Conservation (phyloP, 805 yeast genomes). For the Lachancea sp. region DNA sequence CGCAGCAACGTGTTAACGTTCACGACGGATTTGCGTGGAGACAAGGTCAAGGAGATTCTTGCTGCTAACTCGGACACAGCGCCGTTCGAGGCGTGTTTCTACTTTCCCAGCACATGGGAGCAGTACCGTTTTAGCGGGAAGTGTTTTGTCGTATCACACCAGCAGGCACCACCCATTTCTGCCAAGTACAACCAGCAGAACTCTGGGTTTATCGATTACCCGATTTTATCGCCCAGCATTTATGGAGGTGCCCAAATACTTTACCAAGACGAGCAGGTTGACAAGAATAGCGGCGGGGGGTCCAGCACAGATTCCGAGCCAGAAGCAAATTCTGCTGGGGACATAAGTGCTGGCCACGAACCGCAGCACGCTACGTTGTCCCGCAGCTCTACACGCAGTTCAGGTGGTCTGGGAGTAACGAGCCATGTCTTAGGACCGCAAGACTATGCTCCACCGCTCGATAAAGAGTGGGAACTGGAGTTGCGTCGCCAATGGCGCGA, state of each 20-base stretch:
- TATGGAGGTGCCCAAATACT: conserved; percentile 18
- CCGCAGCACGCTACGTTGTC: conserved; percentile 3
- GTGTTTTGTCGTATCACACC: conserved; percentile 41
- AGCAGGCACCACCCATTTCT: conserved; percentile 9
- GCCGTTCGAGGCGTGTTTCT: conserved; percentile 69
- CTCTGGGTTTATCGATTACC: conserved; percentile 19
- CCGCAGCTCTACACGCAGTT: conserved; percentile 5
- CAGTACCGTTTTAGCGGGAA: conserved; percentile 71
- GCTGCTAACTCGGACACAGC: conserved; percentile 34
- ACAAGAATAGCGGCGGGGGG: background rate
- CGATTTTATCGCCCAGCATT: conserved; percentile 27
- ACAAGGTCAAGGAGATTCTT: conserved; percentile 49
- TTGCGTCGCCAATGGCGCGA: conserved; percentile 54
- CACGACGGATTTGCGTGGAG: conserved; percentile 66
- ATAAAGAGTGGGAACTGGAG: conserved; percentile 64
- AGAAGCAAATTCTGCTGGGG: background rate
- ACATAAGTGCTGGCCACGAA: background rate
- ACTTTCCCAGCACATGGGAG: conserved; percentile 52
- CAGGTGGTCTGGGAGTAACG: conserved; percentile 1
- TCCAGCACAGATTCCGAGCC: background rate
- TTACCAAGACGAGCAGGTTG: conserved; percentile 14
- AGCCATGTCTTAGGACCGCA: conserved; percentile 9
- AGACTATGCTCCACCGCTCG: conserved; percentile 40
- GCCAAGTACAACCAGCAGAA: conserved; percentile 1
- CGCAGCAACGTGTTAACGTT: conserved; percentile 61